phyloP scores from a whole-genome alignment of 2,329 filamentous ascomycete genomes.

The Pleurostoma richardsiae region DNA sequence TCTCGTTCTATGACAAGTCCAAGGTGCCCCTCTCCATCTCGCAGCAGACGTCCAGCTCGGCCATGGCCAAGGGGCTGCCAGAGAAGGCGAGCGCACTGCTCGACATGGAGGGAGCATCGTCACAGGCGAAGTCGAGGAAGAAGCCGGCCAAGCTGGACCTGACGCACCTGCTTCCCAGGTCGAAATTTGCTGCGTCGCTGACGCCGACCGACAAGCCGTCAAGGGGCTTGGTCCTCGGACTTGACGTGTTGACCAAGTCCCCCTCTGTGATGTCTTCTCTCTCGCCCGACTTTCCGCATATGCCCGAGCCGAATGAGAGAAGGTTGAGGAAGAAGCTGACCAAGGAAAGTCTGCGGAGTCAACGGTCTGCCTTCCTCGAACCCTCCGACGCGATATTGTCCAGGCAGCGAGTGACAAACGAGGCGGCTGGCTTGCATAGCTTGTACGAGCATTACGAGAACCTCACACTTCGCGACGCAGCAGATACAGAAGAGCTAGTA shows the following conservation, averaged over 20 bases:
- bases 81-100: conserved; percentile 40
- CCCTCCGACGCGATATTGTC: neutral
- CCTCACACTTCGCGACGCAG: conserved; percentile 42
- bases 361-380: neutral
- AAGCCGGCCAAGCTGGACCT: conserved; percentile 46
- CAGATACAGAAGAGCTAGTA: conserved; percentile 16
- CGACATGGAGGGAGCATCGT: conserved; percentile 34
- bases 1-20: conserved; percentile 51
- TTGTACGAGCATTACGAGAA: conserved; percentile 56
- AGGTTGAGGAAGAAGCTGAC: conserved; percentile 28
- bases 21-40: conserved; percentile 52
- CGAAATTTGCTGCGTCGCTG: conserved; percentile 21
- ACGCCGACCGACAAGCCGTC: conserved; percentile 14
- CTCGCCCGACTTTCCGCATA: conserved; percentile 20
- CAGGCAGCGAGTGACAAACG: conserved; percentile 1
- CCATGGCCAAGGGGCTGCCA: conserved; percentile 52
- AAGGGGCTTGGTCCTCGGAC: conserved; percentile 23
- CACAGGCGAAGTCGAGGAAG: conserved; percentile 32
- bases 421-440: conserved; percentile 30
- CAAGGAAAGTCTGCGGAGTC: conserved; percentile 25
- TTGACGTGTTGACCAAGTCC: conserved; percentile 32
- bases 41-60: conserved; percentile 53
- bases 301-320: conserved; percentile 19
- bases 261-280: conserved; percentile 38
- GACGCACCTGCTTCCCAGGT: conserved; percentile 32